phyloP scores from a whole-genome alignment of 2,329 filamentous ascomycete genomes.

The Aureobasidium musti region DNA sequence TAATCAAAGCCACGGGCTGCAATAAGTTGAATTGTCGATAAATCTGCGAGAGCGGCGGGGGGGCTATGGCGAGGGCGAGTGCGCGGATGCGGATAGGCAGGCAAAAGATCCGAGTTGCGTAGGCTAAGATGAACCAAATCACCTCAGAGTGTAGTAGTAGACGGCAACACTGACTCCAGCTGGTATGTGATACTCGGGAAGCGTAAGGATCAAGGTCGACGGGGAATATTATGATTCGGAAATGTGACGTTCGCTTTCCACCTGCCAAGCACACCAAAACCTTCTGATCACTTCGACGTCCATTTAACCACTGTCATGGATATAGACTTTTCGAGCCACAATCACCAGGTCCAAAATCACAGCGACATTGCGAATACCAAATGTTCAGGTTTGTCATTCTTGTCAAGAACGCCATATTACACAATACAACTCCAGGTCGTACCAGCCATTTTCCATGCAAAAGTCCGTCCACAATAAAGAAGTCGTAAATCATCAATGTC shows the following conservation, averaged over 20 bases:
- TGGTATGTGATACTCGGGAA: constrained; percentile 26
- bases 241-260: constrained; percentile 13
- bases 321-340: not conserved
- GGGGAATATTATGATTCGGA: not conserved
- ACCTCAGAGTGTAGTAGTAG: constrained; percentile 24
- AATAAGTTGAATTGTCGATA: constrained; percentile 19
- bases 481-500: not conserved
- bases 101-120: constrained; percentile 28
- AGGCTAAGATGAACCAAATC: constrained; percentile 28
- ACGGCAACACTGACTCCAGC: constrained; percentile 27
- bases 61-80: not conserved
- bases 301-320: not conserved
- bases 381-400: not conserved
- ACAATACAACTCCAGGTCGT: not conserved
- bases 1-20: constrained; percentile 53
- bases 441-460: not conserved
- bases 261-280: constrained; percentile 13
- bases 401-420: not conserved
- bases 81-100: constrained; percentile 8
- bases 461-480: not conserved
- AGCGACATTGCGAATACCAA: not conserved
- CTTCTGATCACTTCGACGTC: constrained; percentile 5
- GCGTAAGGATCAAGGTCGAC: not conserved
- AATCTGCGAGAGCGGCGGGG: constrained; percentile 14
- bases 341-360: not conserved